Evolutionary conservation across 352 stramenopile species (phyloP).

Genomic region (Phytopythium mirpurense): DNA sequence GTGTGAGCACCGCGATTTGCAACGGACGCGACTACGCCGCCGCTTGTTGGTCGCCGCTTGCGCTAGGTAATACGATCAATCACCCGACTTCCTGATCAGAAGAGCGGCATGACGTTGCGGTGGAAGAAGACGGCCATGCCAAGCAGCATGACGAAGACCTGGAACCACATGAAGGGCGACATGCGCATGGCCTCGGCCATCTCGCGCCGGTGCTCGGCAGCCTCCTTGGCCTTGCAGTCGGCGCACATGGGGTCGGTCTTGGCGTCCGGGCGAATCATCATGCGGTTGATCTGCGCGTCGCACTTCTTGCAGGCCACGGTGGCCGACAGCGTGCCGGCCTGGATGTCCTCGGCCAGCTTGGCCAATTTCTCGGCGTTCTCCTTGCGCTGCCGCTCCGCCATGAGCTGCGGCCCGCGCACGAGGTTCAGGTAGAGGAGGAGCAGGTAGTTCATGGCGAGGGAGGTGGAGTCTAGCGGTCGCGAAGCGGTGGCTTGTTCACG

Average conservation of each 20-base stretch:
- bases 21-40: too few species aligned
- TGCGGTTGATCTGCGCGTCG: constrained; percentile 41
- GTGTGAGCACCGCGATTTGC: too few species aligned
- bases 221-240: constrained; percentile 32
- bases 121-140: constrained; percentile 60
- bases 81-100: constrained; percentile 13
- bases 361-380: constrained; percentile 43
- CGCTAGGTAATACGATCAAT: neutral
- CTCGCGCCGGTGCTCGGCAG: constrained; percentile 16
- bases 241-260: constrained; percentile 29
- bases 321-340: constrained; percentile 37
- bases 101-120: constrained; percentile 58
- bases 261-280: constrained; percentile 19
- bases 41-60: too few species aligned
- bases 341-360: constrained; percentile 42
- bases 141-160: constrained; percentile 52
- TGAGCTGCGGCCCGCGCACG: constrained; percentile 55
- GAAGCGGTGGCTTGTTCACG: neutral
- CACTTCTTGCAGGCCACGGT: constrained; percentile 76
- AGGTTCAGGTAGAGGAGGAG: constrained; percentile 77
- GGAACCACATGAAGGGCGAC: constrained; percentile 71
- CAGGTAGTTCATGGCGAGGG: constrained; percentile 58
- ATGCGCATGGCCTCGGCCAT: constrained; percentile 44
- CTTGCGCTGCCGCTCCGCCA: constrained; percentile 38
- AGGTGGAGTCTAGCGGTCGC: constrained; percentile 1